Evolutionary conservation across 805 yeast genomes (phyloP).

Genomic region (Monosporozyma unispora): DNA sequence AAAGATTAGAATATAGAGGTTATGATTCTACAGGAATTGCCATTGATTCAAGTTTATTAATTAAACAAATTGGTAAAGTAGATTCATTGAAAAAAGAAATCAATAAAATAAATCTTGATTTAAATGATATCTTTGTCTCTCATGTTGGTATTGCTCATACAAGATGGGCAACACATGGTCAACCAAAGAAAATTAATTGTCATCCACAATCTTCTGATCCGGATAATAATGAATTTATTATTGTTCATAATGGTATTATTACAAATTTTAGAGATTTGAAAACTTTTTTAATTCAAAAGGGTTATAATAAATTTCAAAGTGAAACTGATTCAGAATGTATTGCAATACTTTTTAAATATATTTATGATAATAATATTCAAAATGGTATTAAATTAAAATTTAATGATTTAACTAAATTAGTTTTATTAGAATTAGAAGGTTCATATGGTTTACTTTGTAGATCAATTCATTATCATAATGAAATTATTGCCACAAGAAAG

Average conservation of each 20-base stretch:
- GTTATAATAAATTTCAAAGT: slow-evolving; percentile 71
- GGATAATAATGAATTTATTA: slow-evolving; percentile 69
- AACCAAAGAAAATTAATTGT: slow-evolving; percentile 75
- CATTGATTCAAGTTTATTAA: slow-evolving; percentile 62
- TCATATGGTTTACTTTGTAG: slow-evolving; percentile 93
- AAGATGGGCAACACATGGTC: slow-evolving; percentile 99
- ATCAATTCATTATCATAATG: slow-evolving; percentile 88
- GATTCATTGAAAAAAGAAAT: slow-evolving; percentile 64
- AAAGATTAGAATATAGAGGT: slow-evolving; percentile 92
- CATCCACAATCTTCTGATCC: slow-evolving; percentile 96
- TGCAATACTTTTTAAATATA: slow-evolving; percentile 87
- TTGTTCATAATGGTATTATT: slow-evolving; percentile 97
- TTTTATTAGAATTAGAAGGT: slow-evolving; percentile 88
- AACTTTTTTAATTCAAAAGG: slow-evolving; percentile 70
- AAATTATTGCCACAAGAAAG: slow-evolving; percentile 92
- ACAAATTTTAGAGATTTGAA: slow-evolving; percentile 90
- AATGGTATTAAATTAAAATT: slow-evolving; percentile 79
- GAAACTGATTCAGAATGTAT: slow-evolving; percentile 98
- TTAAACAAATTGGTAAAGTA: slow-evolving; percentile 89
- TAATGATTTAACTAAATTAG: slow-evolving; percentile 86
- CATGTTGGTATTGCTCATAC: slow-evolving; percentile 98
- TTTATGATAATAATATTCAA: slow-evolving; percentile 65
- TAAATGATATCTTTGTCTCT: slow-evolving; percentile 58
- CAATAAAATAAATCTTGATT: slow-evolving; percentile 41
- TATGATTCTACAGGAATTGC: slow-evolving; percentile 97